phyloP scores from a whole-genome alignment of 106 monocot species.

The Dendrobium nobile region DNA sequence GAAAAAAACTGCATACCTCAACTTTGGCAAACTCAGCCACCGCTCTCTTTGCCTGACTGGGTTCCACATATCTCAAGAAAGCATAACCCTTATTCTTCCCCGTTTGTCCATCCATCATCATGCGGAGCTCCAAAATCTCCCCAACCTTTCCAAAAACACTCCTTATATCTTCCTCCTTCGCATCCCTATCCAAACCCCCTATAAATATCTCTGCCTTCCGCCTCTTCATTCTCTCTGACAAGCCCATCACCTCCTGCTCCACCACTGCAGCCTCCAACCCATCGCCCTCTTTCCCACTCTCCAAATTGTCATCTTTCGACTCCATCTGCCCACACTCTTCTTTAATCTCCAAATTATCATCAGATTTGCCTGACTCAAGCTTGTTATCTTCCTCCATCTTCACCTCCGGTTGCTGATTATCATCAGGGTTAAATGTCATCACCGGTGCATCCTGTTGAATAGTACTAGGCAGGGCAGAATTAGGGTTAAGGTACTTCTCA shows the following conservation, averaged over 20 bases:
- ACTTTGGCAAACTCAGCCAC: slow-evolving; percentile 65
- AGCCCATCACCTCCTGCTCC: slow-evolving; percentile 23
- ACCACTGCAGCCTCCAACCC: slow-evolving; percentile 2
- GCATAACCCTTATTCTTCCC: slow-evolving; percentile 88
- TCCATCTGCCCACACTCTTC: slow-evolving; percentile 5
- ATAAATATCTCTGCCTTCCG: slow-evolving; percentile 86
- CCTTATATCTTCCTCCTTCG: slow-evolving; percentile 75
- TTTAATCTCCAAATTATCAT: not conserved
- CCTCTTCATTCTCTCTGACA: slow-evolving; percentile 45
- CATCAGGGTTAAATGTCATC: not conserved
- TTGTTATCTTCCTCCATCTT: slow-evolving; percentile 3
- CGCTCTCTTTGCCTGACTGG: slow-evolving; percentile 64
- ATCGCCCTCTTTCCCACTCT: slow-evolving; percentile 17
- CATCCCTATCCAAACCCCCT: slow-evolving; percentile 71
- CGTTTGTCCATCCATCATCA: slow-evolving; percentile 63
- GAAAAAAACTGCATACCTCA: slow-evolving; percentile 38
- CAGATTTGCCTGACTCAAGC: not conserved
- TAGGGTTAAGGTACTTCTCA: not conserved
- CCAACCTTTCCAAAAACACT: slow-evolving; percentile 59
- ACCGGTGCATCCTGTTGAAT: not conserved
- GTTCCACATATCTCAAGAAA: slow-evolving; percentile 61
- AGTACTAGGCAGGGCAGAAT: not conserved
- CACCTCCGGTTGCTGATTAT: not conserved
- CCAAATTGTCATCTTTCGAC: not conserved
- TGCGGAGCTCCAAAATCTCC: slow-evolving; percentile 69